Evolutionary conservation across 164 flowering plant genomes (phyloP).

Genomic region (Piper longum): DNA sequence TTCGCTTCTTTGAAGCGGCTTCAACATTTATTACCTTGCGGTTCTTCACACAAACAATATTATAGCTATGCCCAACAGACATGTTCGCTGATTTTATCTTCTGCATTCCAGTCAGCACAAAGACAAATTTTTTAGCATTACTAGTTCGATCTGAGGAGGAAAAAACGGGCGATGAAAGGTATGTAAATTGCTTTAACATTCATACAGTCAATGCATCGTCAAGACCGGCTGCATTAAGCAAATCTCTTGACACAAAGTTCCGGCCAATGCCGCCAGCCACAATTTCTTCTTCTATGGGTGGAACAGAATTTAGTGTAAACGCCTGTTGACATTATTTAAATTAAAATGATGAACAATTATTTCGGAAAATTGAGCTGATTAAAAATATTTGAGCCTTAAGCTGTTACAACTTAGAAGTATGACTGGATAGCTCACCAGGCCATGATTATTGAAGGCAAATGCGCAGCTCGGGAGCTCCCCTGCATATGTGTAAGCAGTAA

Average conservation of each 20-base stretch:
- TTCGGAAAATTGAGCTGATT: background rate
- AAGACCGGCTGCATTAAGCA: slow-evolving; percentile 57
- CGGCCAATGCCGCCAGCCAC: slow-evolving; percentile 48
- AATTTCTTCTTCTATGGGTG: slow-evolving; percentile 54
- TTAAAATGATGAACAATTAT: background rate
- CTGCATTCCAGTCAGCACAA: slow-evolving; percentile 18
- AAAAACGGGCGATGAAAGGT: background rate
- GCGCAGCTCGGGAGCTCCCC: slow-evolving; percentile 93
- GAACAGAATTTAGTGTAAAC: slow-evolving; percentile 70
- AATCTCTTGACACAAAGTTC: slow-evolving; percentile 66
- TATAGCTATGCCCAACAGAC: slow-evolving; percentile 80
- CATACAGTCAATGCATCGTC: slow-evolving; percentile 56
- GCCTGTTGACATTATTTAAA: slow-evolving; percentile 26
- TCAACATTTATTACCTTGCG: slow-evolving; percentile 59
- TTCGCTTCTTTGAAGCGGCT: slow-evolving; percentile 53
- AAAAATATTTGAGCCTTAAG: background rate
- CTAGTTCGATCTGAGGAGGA: background rate
- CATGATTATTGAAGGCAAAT: slow-evolving; percentile 69
- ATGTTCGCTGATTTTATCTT: slow-evolving; percentile 41
- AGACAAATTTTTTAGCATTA: background rate
- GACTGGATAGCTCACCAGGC: slow-evolving; percentile 34
- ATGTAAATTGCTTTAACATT: background rate
- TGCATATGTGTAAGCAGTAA: slow-evolving; percentile 73
- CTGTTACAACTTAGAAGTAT: background rate
- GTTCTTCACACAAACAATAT: slow-evolving; percentile 33